Evolutionary conservation across 1,284 basidiomycete genomes (phyloP).

Genomic region (Boletellus deceptivus): DNA sequence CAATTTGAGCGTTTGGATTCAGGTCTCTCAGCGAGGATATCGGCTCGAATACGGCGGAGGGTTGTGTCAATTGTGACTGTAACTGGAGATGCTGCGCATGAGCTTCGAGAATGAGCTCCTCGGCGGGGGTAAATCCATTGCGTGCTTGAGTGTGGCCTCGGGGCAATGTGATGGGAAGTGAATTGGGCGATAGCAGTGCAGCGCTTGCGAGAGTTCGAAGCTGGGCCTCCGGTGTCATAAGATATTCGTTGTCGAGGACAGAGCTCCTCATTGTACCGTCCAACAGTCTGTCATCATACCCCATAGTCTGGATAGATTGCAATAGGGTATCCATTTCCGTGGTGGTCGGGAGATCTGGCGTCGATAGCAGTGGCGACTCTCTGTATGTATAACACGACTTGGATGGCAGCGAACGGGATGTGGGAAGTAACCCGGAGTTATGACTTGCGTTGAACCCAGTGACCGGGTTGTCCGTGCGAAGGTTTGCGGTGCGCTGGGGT

Average conservation of each 20-base stretch:
- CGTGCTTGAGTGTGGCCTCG: constrained; percentile 39
- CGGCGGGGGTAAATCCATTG: constrained; percentile 63
- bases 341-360: constrained; percentile 12
- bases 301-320: constrained; percentile 27
- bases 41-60: constrained; percentile 8
- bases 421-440: constrained; percentile 7
- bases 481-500: constrained; percentile 3
- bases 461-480: constrained; percentile 2
- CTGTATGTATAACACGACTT: constrained; percentile 16
- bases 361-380: constrained; percentile 15
- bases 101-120: constrained; percentile 64
- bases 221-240: constrained; percentile 20
- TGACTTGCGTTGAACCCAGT: not conserved
- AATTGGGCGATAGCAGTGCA: constrained; percentile 12
- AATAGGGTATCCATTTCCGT: constrained; percentile 23
- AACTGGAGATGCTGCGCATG: constrained; percentile 39
- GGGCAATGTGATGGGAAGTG: constrained; percentile 8
- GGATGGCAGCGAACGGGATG: constrained; percentile 22
- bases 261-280: constrained; percentile 13
- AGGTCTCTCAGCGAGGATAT: constrained; percentile 5
- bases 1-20: constrained; percentile 2
- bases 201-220: constrained; percentile 26
- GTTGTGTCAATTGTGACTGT: constrained; percentile 12
- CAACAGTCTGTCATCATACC: constrained; percentile 16
- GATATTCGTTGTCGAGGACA: constrained; percentile 19